These are phyloP conservation scores for Salix purpurea DNA, from an alignment of 345 rosid species.

Conservation along the genomic window DNA sequence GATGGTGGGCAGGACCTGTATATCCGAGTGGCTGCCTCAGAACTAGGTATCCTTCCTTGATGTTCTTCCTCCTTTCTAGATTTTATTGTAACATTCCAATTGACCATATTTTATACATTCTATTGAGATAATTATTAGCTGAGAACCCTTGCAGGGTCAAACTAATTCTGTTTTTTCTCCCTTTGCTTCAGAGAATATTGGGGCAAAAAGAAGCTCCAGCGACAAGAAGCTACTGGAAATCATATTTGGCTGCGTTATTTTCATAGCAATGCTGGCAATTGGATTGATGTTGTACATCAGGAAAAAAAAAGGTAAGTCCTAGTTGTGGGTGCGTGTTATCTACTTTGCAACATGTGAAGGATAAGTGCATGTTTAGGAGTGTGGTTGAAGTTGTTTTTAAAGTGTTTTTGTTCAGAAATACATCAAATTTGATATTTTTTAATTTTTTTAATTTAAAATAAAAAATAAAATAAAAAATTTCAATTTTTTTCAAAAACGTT, in stretches of 20 bases:
- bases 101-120: neutral
- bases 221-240: neutral
- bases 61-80: neutral
- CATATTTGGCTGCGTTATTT: neutral
- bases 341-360: neutral
- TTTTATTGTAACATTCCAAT: neutral
- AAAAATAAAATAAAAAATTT: too few relatives aligned
- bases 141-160: too few relatives aligned
- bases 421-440: too few relatives aligned
- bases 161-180: neutral
- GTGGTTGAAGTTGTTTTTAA: too few relatives aligned
- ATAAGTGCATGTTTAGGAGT: too few relatives aligned
- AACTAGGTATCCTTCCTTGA: neutral
- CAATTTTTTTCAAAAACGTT: too few relatives aligned
- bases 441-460: too few relatives aligned
- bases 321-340: neutral
- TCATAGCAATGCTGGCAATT: neutral
- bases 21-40: neutral
- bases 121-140: too few relatives aligned
- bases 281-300: neutral
- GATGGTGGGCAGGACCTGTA: slow-evolving; percentile 4
- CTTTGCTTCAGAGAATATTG: too few relatives aligned
- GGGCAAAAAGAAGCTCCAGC: neutral
- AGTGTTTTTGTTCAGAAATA: too few relatives aligned
- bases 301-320: neutral